A percentile compares a stretch with the other conserved stretches of the same genome.
Conservation (phyloP, 257 asterid species). For the Solanum virginianum region DNA sequence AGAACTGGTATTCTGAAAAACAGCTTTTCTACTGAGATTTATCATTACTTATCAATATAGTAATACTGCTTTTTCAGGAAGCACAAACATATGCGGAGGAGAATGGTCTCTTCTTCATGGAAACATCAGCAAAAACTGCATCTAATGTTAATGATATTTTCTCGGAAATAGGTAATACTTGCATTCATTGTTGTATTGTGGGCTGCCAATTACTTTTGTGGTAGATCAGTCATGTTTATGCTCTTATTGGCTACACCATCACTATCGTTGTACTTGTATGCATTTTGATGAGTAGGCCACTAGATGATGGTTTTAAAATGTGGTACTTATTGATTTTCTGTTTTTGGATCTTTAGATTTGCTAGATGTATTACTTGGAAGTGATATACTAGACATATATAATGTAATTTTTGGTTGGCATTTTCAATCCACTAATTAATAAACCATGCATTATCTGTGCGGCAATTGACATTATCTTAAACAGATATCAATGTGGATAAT, state of each 20-base stretch:
- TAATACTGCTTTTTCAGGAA: constrained; percentile 28
- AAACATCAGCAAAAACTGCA: constrained; percentile 69
- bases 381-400: neutral
- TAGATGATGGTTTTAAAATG: neutral
- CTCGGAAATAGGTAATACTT: constrained; percentile 39
- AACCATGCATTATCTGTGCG: neutral
- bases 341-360: neutral
- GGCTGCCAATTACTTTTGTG: neutral
- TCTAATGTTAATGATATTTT: constrained; percentile 40
- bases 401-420: neutral
- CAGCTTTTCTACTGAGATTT: neutral
- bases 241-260: neutral
- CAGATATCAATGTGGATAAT: neutral
- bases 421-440: neutral
- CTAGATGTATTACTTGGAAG: neutral
- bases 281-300: neutral
- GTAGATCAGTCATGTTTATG: neutral
- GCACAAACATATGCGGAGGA: constrained; percentile 55
- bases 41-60: neutral
- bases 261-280: neutral
- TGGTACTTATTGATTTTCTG: neutral
- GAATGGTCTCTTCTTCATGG: constrained; percentile 62
- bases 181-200: neutral
- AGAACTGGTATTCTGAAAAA: neutral
- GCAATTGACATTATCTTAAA: neutral